Conservation (phyloP, 371 early-diverging fungal genomes). For the Nosema muscidifuracis region DNA sequence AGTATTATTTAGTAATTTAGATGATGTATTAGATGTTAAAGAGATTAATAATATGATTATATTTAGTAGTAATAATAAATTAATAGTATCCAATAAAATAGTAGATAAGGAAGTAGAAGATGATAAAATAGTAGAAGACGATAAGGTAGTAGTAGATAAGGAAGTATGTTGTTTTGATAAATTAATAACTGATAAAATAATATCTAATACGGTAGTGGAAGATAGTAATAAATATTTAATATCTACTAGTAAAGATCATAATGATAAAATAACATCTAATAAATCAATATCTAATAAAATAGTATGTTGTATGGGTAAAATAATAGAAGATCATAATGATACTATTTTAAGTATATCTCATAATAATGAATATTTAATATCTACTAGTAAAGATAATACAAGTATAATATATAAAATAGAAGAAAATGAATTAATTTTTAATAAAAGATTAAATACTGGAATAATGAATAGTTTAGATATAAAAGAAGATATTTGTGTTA, state of each 20-base stretch:
- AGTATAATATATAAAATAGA: background rate
- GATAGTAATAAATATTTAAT: too few species aligned
- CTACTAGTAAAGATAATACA: background rate
- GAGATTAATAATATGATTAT: background rate
- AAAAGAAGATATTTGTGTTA: slow-evolving; percentile 13
- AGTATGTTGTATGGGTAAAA: background rate
- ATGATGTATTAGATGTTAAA: background rate
- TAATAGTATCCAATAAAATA: too few species aligned
- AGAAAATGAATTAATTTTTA: background rate
- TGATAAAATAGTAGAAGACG: too few species aligned
- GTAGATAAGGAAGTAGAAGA: too few species aligned
- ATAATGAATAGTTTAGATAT: background rate
- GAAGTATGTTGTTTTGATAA: too few species aligned
- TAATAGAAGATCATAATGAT: background rate
- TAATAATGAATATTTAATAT: background rate
- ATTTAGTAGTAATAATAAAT: background rate
- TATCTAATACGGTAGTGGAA: too few species aligned
- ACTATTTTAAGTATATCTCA: background rate
- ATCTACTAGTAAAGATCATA: too few species aligned
- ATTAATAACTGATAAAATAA: too few species aligned
- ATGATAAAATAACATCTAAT: too few species aligned
- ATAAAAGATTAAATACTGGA: background rate
- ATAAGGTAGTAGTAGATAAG: too few species aligned
- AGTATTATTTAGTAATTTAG: background rate
- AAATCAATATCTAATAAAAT: too few species aligned